These are phyloP conservation scores for Phytophthora foliorum DNA, from an alignment of 352 stramenopile species.

Conservation along the genomic window DNA sequence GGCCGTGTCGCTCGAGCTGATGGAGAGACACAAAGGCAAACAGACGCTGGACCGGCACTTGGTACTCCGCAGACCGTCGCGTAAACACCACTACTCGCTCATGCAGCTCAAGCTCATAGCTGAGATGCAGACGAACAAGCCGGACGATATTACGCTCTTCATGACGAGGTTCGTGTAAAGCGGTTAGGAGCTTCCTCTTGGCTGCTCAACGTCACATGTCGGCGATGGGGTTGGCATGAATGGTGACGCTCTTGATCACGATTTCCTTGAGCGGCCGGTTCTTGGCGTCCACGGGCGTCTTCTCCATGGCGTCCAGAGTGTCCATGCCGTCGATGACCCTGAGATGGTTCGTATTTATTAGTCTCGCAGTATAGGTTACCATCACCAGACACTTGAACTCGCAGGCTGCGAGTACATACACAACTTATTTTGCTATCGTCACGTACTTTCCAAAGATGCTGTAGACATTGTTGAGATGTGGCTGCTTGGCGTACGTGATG, in stretches of 20 bases:
- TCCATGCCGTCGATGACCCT: conserved; percentile 97
- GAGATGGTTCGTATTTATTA: conserved; percentile 40
- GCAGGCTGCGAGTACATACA: conserved; percentile 19
- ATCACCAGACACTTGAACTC: conserved; percentile 17
- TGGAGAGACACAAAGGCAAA: conserved; percentile 62
- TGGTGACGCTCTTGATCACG: conserved; percentile 87
- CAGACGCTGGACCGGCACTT: conserved; percentile 65
- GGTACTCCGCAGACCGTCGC: conserved; percentile 55
- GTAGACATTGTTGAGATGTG: conserved; percentile 98
- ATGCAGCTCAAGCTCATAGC: conserved; percentile 78
- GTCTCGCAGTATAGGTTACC: not conserved
- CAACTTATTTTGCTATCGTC: conserved; percentile 1
- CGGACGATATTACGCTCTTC: conserved; percentile 83
- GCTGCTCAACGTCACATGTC: no score
- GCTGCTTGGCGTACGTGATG: conserved; percentile 97
- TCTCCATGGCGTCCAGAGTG: conserved; percentile 97
- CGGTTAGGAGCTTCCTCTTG: no score
- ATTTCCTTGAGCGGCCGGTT: conserved; percentile 92
- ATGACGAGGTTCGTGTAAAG: conserved; percentile 63
- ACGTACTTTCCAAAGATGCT: conserved; percentile 96
- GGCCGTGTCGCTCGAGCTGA: conserved; percentile 54
- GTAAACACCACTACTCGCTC: conserved; percentile 79
- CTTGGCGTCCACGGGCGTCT: conserved; percentile 93
- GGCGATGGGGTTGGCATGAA: conserved; percentile 95
- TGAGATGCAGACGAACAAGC: conserved; percentile 80